These are phyloP conservation scores for Globisporangium nodosum DNA, from an alignment of 352 stramenopile genomes.

Conservation along the genomic window DNA sequence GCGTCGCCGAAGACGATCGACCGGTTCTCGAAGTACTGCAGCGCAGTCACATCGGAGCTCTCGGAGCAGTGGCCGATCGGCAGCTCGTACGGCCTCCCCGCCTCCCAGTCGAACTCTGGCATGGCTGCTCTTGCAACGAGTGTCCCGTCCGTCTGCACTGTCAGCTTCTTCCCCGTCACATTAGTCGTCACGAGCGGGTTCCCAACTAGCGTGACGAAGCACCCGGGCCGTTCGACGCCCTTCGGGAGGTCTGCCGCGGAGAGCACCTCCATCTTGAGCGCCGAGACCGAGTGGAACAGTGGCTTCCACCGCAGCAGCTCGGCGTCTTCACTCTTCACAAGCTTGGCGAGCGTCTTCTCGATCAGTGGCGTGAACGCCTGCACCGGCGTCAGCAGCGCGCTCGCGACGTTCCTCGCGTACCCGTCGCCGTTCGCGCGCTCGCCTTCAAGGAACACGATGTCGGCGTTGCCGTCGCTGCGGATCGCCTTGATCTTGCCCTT, in stretches of 20 bases:
- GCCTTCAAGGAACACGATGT: constrained; percentile 31
- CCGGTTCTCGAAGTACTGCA: constrained; percentile 26
- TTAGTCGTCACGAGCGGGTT: constrained; percentile 17
- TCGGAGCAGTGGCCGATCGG: constrained; percentile 13
- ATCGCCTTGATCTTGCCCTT: constrained; percentile 45
- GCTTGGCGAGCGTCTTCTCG: constrained; percentile 32
- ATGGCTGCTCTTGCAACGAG: constrained; percentile 18
- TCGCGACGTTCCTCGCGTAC: neutral
- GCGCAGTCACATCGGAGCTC: constrained; percentile 6
- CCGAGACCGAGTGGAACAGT: constrained; percentile 33
- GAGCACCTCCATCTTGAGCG: constrained; percentile 38
- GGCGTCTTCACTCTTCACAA: constrained; percentile 19
- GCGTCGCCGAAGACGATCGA: constrained; percentile 20
- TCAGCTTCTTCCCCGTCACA: constrained; percentile 1
- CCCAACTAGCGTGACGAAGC: constrained; percentile 42
- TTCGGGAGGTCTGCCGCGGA: constrained; percentile 39
- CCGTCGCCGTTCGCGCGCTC: neutral
- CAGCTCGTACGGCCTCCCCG: constrained; percentile 9
- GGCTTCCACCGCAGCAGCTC: constrained; percentile 17
- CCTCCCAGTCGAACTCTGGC: constrained; percentile 11
- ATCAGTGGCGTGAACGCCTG: constrained; percentile 30
- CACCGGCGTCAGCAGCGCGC: constrained; percentile 19
- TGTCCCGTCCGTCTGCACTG: constrained; percentile 19
- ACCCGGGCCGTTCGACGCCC: constrained; percentile 21
- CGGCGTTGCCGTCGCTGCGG: constrained; percentile 43